Evolutionary conservation across 805 yeast species (phyloP), one percentile per base, ranked within the genome.

Genomic region (Candida germanica): DNA sequence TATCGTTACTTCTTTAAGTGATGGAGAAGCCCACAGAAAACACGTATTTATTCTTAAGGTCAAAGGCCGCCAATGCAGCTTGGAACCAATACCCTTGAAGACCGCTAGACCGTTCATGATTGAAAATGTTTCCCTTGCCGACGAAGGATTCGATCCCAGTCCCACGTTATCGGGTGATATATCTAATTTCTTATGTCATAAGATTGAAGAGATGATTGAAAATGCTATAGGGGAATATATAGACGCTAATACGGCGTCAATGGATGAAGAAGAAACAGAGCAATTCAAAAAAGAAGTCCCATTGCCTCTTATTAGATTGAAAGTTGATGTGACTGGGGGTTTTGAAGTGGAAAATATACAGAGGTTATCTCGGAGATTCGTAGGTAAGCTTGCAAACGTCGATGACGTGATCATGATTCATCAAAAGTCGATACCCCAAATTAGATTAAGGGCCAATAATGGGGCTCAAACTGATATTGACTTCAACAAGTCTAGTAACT

Each of bases 261-360:
- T 26, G 17, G 40, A 36, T 5, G 29, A 31, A 4, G 31, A 21
- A 3, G 30, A 41, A 4, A 23, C 20, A 3, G 37, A 40, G 3
- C 14, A 10, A 6, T 19, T 39, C 9, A 63, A n/a, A 19, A 24
- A 35, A 4, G 32, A 39, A 24, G 51, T 69, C n/a, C 93, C 94
- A 0, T 60, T 89, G 14, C 98, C 98, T 0, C 64, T 93, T 32
- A 67, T 93, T 4, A 64, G 98, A 31, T 57, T 93, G 12, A 66
- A 88, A 23, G 96, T 89, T 0, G 97, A 93, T 47, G 91, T 91
- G 49, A 69, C 86, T 15, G 96, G 94, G 1, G 95, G 89, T 4
- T 91, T 76, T 51, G 96, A 88, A 47, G 87, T 93, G 12, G 98
- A 89, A 51, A 91, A 89, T 51, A 85, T 95, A 0, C 69, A 94